A percentile compares a stretch with the other conserved stretches of the same genome.
Conservation (phyloP, 441 rosid species). For the Dalechampia spathulata region DNA sequence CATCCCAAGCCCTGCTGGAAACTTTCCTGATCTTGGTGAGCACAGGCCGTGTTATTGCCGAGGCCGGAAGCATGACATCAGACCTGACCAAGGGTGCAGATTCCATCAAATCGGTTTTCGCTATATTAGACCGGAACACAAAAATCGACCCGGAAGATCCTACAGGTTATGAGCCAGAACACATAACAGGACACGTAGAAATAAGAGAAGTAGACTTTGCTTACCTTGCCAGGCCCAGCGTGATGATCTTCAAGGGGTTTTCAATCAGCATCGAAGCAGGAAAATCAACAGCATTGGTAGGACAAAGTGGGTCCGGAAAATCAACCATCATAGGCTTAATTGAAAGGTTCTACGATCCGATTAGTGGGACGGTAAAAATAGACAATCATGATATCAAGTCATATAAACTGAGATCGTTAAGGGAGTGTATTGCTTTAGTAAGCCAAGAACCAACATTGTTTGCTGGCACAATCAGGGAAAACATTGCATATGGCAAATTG, state of each 20-base stretch:
- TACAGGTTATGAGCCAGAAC: slow-evolving; percentile 28
- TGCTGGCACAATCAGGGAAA: too few relatives aligned
- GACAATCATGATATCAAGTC: slow-evolving; percentile 48
- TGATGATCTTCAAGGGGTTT: slow-evolving; percentile 40
- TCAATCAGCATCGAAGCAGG: slow-evolving; percentile 47
- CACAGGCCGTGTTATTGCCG: slow-evolving; percentile 64
- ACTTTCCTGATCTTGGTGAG: slow-evolving; percentile 60
- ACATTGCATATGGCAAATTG: too few relatives aligned
- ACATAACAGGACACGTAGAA: slow-evolving; percentile 40
- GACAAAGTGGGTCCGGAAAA: slow-evolving; percentile 75
- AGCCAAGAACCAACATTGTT: too few relatives aligned
- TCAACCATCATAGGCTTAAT: too few relatives aligned
- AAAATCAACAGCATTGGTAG: slow-evolving; percentile 64
- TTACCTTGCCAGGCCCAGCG: slow-evolving; percentile 61
- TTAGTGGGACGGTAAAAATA: too few relatives aligned
- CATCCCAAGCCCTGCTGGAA: slow-evolving; percentile 41
- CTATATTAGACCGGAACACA: slow-evolving; percentile 50
- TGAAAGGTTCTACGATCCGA: too few relatives aligned
- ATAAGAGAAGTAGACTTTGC: slow-evolving; percentile 43
- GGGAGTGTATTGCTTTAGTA: too few relatives aligned
- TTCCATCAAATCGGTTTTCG: slow-evolving; percentile 49
- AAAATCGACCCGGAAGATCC: slow-evolving; percentile 48
- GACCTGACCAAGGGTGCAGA: slow-evolving; percentile 57
- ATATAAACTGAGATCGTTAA: slow-evolving; percentile 43
- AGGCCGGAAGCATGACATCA: slow-evolving; percentile 74